Base-by-base conservation (phyloP, 1,139 yeast species). In the Pichia kudriavzevii region DNA sequence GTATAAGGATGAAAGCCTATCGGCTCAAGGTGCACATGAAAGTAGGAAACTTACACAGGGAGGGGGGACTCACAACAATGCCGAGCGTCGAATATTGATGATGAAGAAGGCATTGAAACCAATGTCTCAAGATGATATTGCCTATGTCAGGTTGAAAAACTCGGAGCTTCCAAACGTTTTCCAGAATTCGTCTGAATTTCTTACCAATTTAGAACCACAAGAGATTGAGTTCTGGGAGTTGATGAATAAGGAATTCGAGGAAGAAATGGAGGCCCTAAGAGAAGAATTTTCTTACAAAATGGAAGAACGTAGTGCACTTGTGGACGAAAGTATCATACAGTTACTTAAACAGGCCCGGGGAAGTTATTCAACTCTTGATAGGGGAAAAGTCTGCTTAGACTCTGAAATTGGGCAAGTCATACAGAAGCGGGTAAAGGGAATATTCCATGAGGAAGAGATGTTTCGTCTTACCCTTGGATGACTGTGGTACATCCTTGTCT, bases 171-270 rank as follows among this genome's bases (percentile, higher is more conserved):
- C 45, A 14, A 34, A 43, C 10, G 46, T 48, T 1, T 56, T 55
- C 32, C 56, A 50, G 37, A 45, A 47, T 16, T 45, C 49, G 11
- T 34, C 45, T n/a, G 48, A 43, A 11, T 54, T 55, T 33, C 28
- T 55, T 18, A 42, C 39, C 20, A 48, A 47, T 7, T 28, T 56
- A 26, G 51, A 44, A 15, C 23, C 46, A n/a, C 49, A 53, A 31
- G 60, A 56, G 32, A 26, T 56, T 8, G 58, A 55, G 15, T 42
- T 43, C 26, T 52, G 56, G 53, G 53, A 48, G 28, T 28, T 44
- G 16, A 43, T 55, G 50, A 53, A 52, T 33, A 55, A 50, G 20
- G 56, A 54, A 29, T 55, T 48, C 30, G 55, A 55, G 17, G 39
- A 38, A 15, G 57, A 51, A 18, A 40, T 56, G 45, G 12, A 22